Conservation (phyloP, 164 flowering plant genomes). For the Chimonanthus salicifolius region DNA sequence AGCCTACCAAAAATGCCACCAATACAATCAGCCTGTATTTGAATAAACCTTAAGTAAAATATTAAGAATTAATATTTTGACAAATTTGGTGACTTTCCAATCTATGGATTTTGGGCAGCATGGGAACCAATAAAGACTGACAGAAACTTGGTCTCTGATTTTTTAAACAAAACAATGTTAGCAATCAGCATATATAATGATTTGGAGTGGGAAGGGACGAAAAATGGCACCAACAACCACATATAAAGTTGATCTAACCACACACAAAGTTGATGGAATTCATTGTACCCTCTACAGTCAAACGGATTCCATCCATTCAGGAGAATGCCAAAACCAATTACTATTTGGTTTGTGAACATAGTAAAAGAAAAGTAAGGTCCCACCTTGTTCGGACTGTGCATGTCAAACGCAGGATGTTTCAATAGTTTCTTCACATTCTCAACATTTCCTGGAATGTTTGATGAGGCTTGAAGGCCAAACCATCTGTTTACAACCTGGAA, state of each 20-base stretch:
- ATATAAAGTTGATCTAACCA: neutral
- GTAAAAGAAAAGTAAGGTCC: neutral
- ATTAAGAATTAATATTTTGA: no score
- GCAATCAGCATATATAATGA: neutral
- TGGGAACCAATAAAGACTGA: neutral
- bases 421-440: slow-evolving; percentile 70
- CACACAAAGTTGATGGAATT: neutral
- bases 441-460: slow-evolving; percentile 81
- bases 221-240: neutral
- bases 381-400: slow-evolving; percentile 94
- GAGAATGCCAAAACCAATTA: neutral
- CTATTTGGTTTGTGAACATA: neutral
- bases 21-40: neutral
- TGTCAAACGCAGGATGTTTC: slow-evolving; percentile 87
- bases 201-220: neutral
- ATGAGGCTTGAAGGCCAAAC: slow-evolving; percentile 90
- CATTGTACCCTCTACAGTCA: no score
- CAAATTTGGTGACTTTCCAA: no score
- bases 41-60: neutral
- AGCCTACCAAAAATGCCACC: neutral
- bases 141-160: neutral
- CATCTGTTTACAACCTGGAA: slow-evolving; percentile 83
- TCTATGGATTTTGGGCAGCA: neutral
- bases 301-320: neutral
- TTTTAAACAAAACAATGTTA: neutral